phyloP scores from a whole-genome alignment of 805 yeast genomes.

The Yarrowia hollandica region DNA sequence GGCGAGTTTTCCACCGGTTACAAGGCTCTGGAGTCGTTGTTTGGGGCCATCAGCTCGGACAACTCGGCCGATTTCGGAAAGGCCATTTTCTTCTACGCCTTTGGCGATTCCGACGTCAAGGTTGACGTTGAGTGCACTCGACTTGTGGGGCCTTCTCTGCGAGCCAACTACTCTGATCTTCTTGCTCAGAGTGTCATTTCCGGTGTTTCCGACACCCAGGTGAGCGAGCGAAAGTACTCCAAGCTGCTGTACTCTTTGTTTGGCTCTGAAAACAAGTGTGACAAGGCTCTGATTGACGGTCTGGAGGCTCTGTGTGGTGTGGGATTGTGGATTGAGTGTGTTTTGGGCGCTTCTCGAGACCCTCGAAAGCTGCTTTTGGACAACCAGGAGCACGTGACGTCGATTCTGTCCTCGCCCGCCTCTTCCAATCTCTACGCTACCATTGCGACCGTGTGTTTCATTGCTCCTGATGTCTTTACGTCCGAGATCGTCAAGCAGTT shows the following conservation, averaged over 20 bases:
- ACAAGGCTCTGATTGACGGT: not conserved
- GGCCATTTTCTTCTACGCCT: constrained; percentile 10
- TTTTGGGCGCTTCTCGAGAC: constrained; percentile 2
- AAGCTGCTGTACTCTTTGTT: constrained; percentile 2
- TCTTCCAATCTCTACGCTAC: constrained; percentile 33
- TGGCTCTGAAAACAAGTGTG: not conserved
- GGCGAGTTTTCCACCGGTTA: constrained; percentile 11
- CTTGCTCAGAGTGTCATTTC: constrained; percentile 8
- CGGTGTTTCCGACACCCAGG: not conserved
- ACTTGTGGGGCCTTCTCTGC: not conserved
- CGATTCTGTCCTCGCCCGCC: not conserved
- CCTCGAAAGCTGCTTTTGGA: constrained; percentile 10
- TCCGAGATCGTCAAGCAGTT: constrained; percentile 53
- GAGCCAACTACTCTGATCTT: not conserved
- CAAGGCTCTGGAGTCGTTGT: not conserved
- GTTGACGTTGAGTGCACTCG: not conserved
- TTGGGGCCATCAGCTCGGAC: not conserved
- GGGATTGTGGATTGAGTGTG: constrained; percentile 6
- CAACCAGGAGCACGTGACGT: not conserved
- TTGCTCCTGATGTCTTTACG: constrained; percentile 58
- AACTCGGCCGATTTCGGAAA: not conserved
- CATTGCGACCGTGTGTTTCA: constrained; percentile 49
- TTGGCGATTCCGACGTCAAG: not conserved
- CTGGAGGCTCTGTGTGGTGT: constrained; percentile 1
- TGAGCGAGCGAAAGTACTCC: constrained; percentile 10